Evolutionary conservation across 495 filamentous ascomycete genomes (phyloP).

Genomic region (Penicillium diatomitis): DNA sequence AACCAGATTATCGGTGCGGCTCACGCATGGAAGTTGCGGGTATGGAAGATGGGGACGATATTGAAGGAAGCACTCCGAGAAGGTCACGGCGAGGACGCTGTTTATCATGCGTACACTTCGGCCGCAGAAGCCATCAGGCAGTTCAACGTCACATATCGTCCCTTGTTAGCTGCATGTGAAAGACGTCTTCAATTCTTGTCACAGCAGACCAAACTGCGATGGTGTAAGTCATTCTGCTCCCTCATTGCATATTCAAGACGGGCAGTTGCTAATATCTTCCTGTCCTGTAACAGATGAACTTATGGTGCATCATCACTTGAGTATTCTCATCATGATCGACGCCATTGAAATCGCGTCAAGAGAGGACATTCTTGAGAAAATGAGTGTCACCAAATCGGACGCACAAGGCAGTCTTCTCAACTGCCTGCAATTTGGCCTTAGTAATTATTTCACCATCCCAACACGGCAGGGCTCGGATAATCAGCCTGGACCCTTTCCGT

Average conservation of each 20-base stretch:
- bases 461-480: not conserved
- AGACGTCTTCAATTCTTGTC: slow-evolving; percentile 11
- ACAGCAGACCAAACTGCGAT: slow-evolving; percentile 11
- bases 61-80: slow-evolving; percentile 13
- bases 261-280: not conserved
- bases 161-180: slow-evolving; percentile 8
- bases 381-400: slow-evolving; percentile 7
- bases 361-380: slow-evolving; percentile 11
- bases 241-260: no score
- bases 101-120: slow-evolving; percentile 6
- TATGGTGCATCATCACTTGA: slow-evolving; percentile 10
- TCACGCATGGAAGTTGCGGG: slow-evolving; percentile 7
- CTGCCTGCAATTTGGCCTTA: slow-evolving; percentile 12
- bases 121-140: slow-evolving; percentile 8
- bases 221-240: slow-evolving; percentile 5
- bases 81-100: slow-evolving; percentile 10
- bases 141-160: slow-evolving; percentile 11
- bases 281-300: slow-evolving; percentile 4
- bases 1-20: slow-evolving; percentile 15
- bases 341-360: slow-evolving; percentile 8
- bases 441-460: slow-evolving; percentile 7
- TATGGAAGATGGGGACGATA: slow-evolving; percentile 11
- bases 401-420: slow-evolving; percentile 11
- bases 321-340: slow-evolving; percentile 10
- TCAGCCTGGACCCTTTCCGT: not conserved